A percentile compares a stretch with the other conserved stretches of the same genome.
Evolutionary conservation across 2,329 filamentous ascomycete genomes (phyloP).

Genomic region (Hortaea werneckii): DNA sequence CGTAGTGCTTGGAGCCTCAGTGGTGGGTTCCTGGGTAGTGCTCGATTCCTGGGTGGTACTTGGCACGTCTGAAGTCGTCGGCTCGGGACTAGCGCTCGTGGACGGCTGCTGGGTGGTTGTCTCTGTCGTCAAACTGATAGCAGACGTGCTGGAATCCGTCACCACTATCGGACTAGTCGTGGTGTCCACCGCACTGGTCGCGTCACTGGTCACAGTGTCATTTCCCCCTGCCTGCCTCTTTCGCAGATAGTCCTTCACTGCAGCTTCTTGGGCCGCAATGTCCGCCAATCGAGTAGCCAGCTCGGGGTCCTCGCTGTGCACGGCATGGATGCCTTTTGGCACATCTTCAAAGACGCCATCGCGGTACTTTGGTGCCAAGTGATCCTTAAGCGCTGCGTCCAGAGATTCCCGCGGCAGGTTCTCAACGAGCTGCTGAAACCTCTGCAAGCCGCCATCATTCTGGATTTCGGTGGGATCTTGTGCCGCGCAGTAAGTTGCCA

Average conservation of each 20-base stretch:
- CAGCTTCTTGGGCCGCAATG: slow-evolving; percentile 43
- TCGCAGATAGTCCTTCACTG: slow-evolving; percentile 29
- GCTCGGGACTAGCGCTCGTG: not conserved
- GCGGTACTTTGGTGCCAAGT: slow-evolving; percentile 53
- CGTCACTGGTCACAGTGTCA: slow-evolving; percentile 3
- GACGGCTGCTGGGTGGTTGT: slow-evolving; percentile 2
- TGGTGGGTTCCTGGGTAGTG: not conserved
- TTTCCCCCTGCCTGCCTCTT: slow-evolving; percentile 28
- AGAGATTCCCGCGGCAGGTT: slow-evolving; percentile 50
- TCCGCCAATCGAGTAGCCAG: slow-evolving; percentile 54
- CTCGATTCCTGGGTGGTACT: not conserved
- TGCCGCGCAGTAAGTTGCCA: slow-evolving; percentile 24
- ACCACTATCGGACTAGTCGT: slow-evolving; percentile 15
- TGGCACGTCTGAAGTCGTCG: not conserved
- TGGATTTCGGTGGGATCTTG: slow-evolving; percentile 15
- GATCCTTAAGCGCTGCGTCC: slow-evolving; percentile 55
- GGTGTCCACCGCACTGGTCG: slow-evolving; percentile 9
- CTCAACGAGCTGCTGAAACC: slow-evolving; percentile 47
- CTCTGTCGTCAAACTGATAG: slow-evolving; percentile 14
- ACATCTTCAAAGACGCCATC: slow-evolving; percentile 60
- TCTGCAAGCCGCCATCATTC: slow-evolving; percentile 12
- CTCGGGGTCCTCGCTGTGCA: slow-evolving; percentile 50
- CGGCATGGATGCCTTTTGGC: slow-evolving; percentile 51
- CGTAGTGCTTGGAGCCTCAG: slow-evolving; percentile 6
- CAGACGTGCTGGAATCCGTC: slow-evolving; percentile 17